phyloP scores from a whole-genome alignment of 257 asterid genomes.

The Cordia subcordata region DNA sequence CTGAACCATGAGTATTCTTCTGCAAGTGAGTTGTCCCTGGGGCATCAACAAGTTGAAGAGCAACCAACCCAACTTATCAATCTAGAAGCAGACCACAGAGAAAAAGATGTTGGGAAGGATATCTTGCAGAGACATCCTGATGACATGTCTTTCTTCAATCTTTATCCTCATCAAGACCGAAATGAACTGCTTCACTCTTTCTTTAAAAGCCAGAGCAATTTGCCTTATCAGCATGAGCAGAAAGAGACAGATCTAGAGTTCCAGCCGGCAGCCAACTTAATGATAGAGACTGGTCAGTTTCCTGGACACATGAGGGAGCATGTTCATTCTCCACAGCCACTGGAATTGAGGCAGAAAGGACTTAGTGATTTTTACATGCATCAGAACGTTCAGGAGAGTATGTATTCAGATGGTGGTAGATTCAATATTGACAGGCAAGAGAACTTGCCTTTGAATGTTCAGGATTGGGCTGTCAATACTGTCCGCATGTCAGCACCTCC shows the following conservation, averaged over 20 bases:
- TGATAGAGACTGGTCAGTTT: conserved; percentile 50
- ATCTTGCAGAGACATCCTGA: conserved; percentile 43
- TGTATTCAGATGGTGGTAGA: conserved; percentile 44
- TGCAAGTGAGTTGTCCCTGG: conserved; percentile 49
- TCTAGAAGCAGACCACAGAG: conserved; percentile 20
- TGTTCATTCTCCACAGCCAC: conserved; percentile 41
- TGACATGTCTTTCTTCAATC: conserved; percentile 39
- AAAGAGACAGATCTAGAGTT: conserved; percentile 49
- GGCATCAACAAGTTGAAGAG: conserved; percentile 51
- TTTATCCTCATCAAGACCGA: conserved; percentile 46
- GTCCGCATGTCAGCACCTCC: conserved; percentile 41
- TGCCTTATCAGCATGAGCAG: conserved; percentile 49
- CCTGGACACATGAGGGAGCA: conserved; percentile 52
- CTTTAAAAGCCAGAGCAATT: conserved; percentile 43
- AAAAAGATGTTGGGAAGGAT: conserved; percentile 44
- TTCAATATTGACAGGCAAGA: conserved; percentile 48
- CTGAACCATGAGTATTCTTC: conserved; percentile 48
- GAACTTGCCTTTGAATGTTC: conserved; percentile 32
- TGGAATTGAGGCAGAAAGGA: conserved; percentile 61
- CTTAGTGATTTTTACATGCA: conserved; percentile 46
- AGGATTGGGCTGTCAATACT: conserved; percentile 51
- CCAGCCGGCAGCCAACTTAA: conserved; percentile 41
- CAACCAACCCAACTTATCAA: conserved; percentile 40
- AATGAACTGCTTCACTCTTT: conserved; percentile 62
- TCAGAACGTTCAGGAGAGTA: conserved; percentile 42